Evolutionary conservation across 2,329 filamentous ascomycete species (phyloP).

Genomic region (Diplodia sapinea): DNA sequence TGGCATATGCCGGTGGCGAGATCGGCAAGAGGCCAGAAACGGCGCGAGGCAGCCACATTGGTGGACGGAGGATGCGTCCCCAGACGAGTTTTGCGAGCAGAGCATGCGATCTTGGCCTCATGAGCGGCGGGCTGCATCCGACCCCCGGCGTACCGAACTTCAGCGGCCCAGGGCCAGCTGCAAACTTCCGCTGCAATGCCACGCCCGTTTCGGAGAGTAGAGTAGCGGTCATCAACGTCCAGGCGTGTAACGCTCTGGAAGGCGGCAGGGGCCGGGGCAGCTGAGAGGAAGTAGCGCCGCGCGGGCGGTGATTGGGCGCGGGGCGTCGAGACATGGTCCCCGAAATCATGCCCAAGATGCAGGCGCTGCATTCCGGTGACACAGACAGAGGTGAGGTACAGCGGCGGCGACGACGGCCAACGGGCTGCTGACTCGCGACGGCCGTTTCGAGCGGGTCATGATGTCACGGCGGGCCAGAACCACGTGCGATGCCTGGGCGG

Average conservation of each 20-base stretch:
- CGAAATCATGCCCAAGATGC: constrained; percentile 15
- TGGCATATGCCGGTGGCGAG: constrained; percentile 26
- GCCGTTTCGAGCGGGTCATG: constrained; percentile 28
- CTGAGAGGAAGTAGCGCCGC: constrained; percentile 11
- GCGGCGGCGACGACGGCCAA: background rate
- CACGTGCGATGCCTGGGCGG: constrained; percentile 23
- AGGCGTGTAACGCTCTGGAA: constrained; percentile 30
- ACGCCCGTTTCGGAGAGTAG: constrained; percentile 12
- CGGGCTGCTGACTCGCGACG: constrained; percentile 1
- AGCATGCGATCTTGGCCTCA: constrained; percentile 19
- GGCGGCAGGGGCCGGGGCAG: constrained; percentile 21
- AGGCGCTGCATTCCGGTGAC: constrained; percentile 1
- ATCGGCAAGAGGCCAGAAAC: constrained; percentile 24
- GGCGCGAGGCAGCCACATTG: constrained; percentile 27
- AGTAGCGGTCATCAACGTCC: constrained; percentile 28
- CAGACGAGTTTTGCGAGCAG: background rate
- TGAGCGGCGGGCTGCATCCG: constrained; percentile 15
- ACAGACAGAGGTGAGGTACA: constrained; percentile 16
- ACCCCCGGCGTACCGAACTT: constrained; percentile 25
- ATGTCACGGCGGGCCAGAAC: constrained; percentile 29
- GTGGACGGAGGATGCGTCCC: background rate
- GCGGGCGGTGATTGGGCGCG: constrained; percentile 12
- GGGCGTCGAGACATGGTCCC: background rate
- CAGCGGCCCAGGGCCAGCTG: constrained; percentile 10
- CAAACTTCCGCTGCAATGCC: constrained; percentile 25